phyloP scores from a whole-genome alignment of 352 stramenopile species.

The Phytopythium aichiense region DNA sequence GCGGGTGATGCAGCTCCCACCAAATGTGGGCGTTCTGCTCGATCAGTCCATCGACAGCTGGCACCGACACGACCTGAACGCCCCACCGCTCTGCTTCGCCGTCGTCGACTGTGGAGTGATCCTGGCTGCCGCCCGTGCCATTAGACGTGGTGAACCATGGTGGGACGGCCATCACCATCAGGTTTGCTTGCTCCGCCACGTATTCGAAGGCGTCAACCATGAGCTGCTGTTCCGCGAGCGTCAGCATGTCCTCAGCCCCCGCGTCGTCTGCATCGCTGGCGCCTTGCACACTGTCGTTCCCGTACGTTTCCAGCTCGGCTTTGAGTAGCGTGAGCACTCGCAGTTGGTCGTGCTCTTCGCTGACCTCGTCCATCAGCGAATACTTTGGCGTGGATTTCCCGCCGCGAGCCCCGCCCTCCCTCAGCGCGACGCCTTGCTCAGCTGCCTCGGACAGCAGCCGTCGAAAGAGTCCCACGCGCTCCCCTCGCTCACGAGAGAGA shows the following conservation, averaged over 20 bases:
- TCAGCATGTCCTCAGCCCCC: neutral
- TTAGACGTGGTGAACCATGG: neutral
- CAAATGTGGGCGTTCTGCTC: constrained; percentile 10
- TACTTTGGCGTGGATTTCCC: neutral
- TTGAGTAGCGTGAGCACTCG: constrained; percentile 1
- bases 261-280: neutral
- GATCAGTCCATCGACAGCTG: neutral
- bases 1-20: constrained; percentile 24
- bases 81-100: neutral
- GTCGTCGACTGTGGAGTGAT: neutral
- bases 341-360: neutral
- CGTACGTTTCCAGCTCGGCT: neutral
- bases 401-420: neutral
- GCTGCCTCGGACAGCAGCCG: neutral
- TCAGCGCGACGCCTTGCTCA: neutral
- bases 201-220: neutral
- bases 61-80: neutral
- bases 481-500: neutral
- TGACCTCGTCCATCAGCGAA: neutral
- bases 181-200: neutral
- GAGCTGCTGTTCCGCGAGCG: neutral
- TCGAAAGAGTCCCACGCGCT: neutral
- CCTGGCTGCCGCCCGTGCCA: neutral
- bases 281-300: neutral
- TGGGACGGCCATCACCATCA: neutral